Percentiles rank a stretch among this genome's conserved stretches.
Evolutionary conservation across 1,284 basidiomycete species (phyloP).

Genomic region (Ustilago nuda): DNA sequence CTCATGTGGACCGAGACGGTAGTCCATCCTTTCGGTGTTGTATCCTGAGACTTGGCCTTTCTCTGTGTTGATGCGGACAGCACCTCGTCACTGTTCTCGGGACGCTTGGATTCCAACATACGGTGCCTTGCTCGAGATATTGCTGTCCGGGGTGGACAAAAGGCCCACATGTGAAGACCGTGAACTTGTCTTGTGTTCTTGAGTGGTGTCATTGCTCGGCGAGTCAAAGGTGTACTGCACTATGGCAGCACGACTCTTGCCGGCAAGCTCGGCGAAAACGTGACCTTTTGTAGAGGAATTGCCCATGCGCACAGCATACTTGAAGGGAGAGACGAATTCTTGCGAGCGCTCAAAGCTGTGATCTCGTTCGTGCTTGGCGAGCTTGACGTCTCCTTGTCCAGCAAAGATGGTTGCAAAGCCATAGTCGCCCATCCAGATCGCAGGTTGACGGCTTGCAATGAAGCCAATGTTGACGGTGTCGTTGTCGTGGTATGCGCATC

Average conservation of each 20-base stretch:
- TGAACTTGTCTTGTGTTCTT: not conserved
- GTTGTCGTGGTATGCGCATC: conserved; percentile 49
- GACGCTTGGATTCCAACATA: conserved; percentile 80
- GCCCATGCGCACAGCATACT: conserved; percentile 77
- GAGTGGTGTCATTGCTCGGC: not conserved
- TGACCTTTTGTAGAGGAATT: conserved; percentile 74
- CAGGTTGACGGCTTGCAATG: conserved; percentile 72
- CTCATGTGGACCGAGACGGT: conserved; percentile 68
- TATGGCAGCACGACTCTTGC: conserved; percentile 82
- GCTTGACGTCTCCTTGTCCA: conserved; percentile 70
- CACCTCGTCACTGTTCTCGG: conserved; percentile 76
- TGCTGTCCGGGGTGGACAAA: not conserved
- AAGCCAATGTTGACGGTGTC: conserved; percentile 45
- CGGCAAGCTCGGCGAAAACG: conserved; percentile 74
- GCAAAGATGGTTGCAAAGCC: conserved; percentile 69
- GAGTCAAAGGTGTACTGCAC: conserved; percentile 72
- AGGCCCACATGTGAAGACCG: not conserved
- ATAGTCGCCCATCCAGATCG: conserved; percentile 83
- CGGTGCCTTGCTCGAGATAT: conserved; percentile 68
- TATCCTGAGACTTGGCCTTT: conserved; percentile 76
- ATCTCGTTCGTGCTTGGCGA: conserved; percentile 75
- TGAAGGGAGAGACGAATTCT: conserved; percentile 77
- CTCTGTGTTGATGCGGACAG: conserved; percentile 73
- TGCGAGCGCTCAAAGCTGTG: conserved; percentile 75
- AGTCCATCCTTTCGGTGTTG: conserved; percentile 77